Evolutionary conservation across 768 basidiomycete genomes (phyloP).

Genomic region (Pleurotus pulmonarius): DNA sequence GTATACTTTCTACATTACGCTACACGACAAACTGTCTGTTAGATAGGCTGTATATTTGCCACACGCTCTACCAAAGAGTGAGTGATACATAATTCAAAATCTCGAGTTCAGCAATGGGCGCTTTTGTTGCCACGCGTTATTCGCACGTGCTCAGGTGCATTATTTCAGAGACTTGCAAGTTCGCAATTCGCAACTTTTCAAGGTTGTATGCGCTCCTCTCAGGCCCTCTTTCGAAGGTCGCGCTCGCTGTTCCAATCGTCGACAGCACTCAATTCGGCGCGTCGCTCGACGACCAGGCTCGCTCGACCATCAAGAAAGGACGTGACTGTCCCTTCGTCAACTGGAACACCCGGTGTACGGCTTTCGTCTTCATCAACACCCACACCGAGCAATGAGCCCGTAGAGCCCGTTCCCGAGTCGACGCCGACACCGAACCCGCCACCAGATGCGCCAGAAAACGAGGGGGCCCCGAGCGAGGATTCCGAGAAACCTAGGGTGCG

Average conservation of each 20-base stretch:
- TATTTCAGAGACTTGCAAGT: neutral
- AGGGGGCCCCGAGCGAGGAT: slow-evolving; percentile 28
- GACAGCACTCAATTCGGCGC: neutral
- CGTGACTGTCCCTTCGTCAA: neutral
- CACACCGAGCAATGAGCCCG: slow-evolving; percentile 10
- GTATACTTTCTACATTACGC: neutral
- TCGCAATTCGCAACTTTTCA: neutral
- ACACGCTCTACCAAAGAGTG: too few species aligned
- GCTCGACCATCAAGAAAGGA: slow-evolving; percentile 12
- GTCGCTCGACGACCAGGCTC: slow-evolving; percentile 6
- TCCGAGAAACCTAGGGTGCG: slow-evolving; percentile 42
- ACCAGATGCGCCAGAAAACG: slow-evolving; percentile 11
- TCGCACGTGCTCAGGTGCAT: neutral
- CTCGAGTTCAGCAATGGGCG: neutral
- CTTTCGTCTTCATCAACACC: slow-evolving; percentile 15
- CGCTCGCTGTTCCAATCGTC: slow-evolving; percentile 30
- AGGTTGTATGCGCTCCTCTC: slow-evolving; percentile 31
- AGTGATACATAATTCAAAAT: too few species aligned
- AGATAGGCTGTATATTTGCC: neutral
- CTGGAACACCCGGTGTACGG: slow-evolving; percentile 7
- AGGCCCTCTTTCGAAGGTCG: slow-evolving; percentile 33
- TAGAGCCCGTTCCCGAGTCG: slow-evolving; percentile 7
- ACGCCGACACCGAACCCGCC: slow-evolving; percentile 7
- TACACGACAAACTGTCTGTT: neutral
- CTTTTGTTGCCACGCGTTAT: neutral